Conservation (phyloP, 352 stramenopile species). For the Pythium phragmitis region DNA sequence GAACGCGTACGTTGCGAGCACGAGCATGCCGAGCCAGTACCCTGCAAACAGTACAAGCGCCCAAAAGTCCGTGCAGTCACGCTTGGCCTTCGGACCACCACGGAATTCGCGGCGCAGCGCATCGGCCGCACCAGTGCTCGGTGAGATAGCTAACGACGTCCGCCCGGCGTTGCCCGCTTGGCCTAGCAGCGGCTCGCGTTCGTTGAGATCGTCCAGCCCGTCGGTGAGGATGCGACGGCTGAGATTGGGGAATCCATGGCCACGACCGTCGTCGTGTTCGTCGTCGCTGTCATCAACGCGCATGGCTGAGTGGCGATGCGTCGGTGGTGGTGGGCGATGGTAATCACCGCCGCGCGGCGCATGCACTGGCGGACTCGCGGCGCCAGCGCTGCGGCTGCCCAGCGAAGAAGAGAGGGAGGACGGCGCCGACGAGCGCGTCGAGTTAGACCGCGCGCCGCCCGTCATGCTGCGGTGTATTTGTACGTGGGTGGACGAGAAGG, state of each 20-base stretch:
- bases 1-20: slow-evolving; percentile 61
- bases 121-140: slow-evolving; percentile 44
- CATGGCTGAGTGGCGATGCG: slow-evolving; percentile 6
- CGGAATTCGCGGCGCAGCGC: slow-evolving; percentile 43
- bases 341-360: slow-evolving; percentile 4
- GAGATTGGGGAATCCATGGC: not conserved
- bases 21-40: slow-evolving; percentile 83
- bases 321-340: slow-evolving; percentile 11
- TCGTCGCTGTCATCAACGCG: slow-evolving; percentile 20
- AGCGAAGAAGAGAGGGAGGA: not conserved
- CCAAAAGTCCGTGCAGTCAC: slow-evolving; percentile 57
- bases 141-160: slow-evolving; percentile 46
- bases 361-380: slow-evolving; percentile 7
- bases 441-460: slow-evolving; percentile 1
- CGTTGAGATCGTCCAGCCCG: slow-evolving; percentile 27
- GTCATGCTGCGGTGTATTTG: not conserved
- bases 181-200: slow-evolving; percentile 47
- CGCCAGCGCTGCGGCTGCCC: not conserved
- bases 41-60: slow-evolving; percentile 47
- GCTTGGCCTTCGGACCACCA: slow-evolving; percentile 39
- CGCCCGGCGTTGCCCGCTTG: slow-evolving; percentile 16
- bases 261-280: slow-evolving; percentile 18
- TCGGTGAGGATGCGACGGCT: not conserved
- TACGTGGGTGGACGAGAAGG: not conserved
- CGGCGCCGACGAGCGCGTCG: slow-evolving; percentile 4